A percentile compares a stretch with the other conserved stretches of the same genome.
Evolutionary conservation across 2,329 filamentous ascomycete species (phyloP).

Genomic region (Xylaria sp.): DNA sequence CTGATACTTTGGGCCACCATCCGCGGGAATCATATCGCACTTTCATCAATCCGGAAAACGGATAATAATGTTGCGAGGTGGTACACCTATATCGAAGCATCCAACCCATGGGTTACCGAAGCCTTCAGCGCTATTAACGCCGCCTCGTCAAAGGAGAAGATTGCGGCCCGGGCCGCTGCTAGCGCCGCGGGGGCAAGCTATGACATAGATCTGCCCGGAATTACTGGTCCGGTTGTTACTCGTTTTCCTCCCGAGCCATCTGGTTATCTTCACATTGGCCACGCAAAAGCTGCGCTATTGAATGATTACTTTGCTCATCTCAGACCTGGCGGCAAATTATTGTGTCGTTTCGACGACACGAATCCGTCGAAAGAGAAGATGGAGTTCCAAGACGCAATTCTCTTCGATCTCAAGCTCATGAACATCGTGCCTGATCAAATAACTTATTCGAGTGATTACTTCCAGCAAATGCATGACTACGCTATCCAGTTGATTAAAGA

Average conservation of each 20-base stretch:
- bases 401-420: slow-evolving; percentile 89
- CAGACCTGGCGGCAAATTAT: slow-evolving; percentile 87
- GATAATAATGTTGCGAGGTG: no score
- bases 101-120: no score
- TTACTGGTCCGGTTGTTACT: slow-evolving; percentile 87
- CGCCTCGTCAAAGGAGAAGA: no score
- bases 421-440: slow-evolving; percentile 87
- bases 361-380: slow-evolving; percentile 98
- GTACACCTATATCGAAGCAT: no score
- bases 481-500: slow-evolving; percentile 83
- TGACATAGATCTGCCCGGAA: slow-evolving; percentile 83
- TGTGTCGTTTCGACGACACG: slow-evolving; percentile 94
- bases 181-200: slow-evolving; percentile 85
- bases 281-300: slow-evolving; percentile 90
- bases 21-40: no score
- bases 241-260: slow-evolving; percentile 95
- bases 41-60: no score
- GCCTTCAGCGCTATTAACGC: no score
- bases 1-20: no score
- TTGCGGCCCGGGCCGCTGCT: no score
- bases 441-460: slow-evolving; percentile 94
- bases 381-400: slow-evolving; percentile 92
- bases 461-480: slow-evolving; percentile 87
- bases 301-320: slow-evolving; percentile 98
- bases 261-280: slow-evolving; percentile 93